Evolutionary conservation across 805 yeast species (phyloP), one percentile per base, ranked within the genome.

Genomic region (Wickerhamiella australiensis): DNA sequence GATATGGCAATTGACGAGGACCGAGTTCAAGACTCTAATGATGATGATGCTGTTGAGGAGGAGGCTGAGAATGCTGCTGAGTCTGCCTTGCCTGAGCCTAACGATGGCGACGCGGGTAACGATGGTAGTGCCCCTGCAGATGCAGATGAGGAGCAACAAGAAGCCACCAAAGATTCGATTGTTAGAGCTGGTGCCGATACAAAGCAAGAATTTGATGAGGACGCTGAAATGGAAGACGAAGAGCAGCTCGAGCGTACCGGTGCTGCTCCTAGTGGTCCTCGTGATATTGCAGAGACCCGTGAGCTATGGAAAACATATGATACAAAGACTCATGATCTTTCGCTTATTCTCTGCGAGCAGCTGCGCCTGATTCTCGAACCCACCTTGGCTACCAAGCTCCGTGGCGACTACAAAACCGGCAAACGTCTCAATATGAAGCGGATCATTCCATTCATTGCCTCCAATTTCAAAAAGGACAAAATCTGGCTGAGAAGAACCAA

Each of bases 401-500:
- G 77, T 54, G 99, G 99, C 61, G 98, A 92, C 64, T 92, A 86
- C 68, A 87, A 88, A 66, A 88, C 96, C 1, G 99, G 99, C 65
- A 92, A 92, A 65, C 75, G 98, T 57, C 75, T 92, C 59, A 92
- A 92, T 66, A 88, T 92, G 97, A 92, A 90, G 72, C 75, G 96
- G 57, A 92, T 92, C 59, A 92, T 92, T 60, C 95, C 97, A 5
- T 92, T 90, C 65, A 92, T 92, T 70, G 99, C 99, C 0, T 85
- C 95, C 35, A 95, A 87, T 60, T 92, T 86, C 77, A 80, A 95
- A 61, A 92, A 92, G 65, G 99, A 92, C 65, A 92, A 92, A 72
- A 92, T 92, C 52, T 92, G 99, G 99, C 75, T 92, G 68, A 78
- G 96, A 63, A 78, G 99, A 66, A 87, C 96, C 5, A 90, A 92